These are phyloP conservation scores for Beta macrorhiza DNA, from an alignment of 179 eudicot species.

Conservation along the genomic window DNA sequence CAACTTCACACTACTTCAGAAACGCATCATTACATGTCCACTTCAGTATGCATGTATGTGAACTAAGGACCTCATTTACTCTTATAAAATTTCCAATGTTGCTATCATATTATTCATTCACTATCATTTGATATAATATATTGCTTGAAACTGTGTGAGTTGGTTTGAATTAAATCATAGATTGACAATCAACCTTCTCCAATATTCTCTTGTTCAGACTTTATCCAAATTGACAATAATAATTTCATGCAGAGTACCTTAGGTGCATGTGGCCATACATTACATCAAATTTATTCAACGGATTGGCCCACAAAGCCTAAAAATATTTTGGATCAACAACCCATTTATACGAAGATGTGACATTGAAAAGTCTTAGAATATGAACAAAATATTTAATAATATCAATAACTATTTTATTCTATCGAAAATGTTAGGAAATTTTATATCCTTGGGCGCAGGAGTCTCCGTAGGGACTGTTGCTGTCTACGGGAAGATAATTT, in stretches of 20 bases:
- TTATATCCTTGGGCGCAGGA: background rate
- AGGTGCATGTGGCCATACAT: constrained; percentile 2
- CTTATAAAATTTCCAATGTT: background rate
- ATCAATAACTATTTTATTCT: background rate
- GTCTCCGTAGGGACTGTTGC: constrained; percentile 16
- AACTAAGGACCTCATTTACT: background rate
- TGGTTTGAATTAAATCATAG: background rate
- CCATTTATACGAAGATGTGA: constrained; percentile 2
- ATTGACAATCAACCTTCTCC: constrained; percentile 1
- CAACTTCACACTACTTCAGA: background rate
- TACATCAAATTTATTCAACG: constrained; percentile 4
- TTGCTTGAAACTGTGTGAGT: background rate
- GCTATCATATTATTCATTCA: background rate
- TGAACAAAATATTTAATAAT: too few species aligned
- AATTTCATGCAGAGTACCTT: background rate
- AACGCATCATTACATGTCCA: background rate
- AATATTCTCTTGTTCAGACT: constrained; percentile 13
- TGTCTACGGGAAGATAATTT: constrained; percentile 17
- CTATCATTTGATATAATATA: background rate
- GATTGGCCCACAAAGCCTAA: background rate
- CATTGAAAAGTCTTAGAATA: background rate
- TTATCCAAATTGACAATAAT: background rate
- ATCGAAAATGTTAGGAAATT: background rate
- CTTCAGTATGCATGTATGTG: background rate
- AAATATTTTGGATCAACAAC: constrained; percentile 7